A percentile compares a stretch with the other conserved stretches of the same genome.
Evolutionary conservation across 768 basidiomycete genomes (phyloP).

Genomic region (Amanita fuliginea): DNA sequence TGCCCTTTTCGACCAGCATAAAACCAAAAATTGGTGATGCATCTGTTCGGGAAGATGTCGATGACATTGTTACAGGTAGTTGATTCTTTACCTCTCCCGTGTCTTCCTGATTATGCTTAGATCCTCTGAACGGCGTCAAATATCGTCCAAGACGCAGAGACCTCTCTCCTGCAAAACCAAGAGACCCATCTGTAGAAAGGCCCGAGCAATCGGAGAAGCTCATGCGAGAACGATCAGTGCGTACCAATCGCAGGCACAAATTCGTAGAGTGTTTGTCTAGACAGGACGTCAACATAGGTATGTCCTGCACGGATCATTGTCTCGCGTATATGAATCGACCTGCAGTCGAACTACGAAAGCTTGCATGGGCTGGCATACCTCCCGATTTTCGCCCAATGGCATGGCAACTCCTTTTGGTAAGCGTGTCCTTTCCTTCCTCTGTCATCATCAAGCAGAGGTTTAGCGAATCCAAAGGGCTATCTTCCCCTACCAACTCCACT

Average conservation of each 20-base stretch:
- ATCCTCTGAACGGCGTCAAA: constrained; percentile 48
- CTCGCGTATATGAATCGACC: constrained; percentile 2
- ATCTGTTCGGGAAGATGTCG: constrained; percentile 52
- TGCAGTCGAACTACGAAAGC: constrained; percentile 73
- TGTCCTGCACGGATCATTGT: constrained; percentile 15
- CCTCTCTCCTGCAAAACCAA: constrained; percentile 18
- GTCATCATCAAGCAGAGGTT: neutral
- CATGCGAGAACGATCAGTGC: constrained; percentile 65
- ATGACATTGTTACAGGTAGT: constrained; percentile 71
- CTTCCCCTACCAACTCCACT: constrained; percentile 75
- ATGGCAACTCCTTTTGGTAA: constrained; percentile 89
- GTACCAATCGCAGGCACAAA: constrained; percentile 67
- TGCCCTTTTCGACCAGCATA: constrained; percentile 17
- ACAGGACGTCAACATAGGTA: constrained; percentile 77
- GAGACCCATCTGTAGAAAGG: constrained; percentile 13
- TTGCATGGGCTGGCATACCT: constrained; percentile 94
- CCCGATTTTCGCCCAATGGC: constrained; percentile 77
- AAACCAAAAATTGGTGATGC: constrained; percentile 37
- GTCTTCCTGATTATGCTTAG: constrained; percentile 25
- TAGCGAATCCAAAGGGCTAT: constrained; percentile 58
- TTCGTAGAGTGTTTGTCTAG: constrained; percentile 70
- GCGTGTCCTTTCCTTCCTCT: constrained; percentile 17
- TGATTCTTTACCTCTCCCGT: constrained; percentile 10
- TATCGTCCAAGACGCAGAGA: constrained; percentile 30
- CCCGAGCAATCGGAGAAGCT: constrained; percentile 48